These are phyloP conservation scores for Venturia asperata DNA, from an alignment of 2,329 filamentous ascomycete species.

Conservation along the genomic window DNA sequence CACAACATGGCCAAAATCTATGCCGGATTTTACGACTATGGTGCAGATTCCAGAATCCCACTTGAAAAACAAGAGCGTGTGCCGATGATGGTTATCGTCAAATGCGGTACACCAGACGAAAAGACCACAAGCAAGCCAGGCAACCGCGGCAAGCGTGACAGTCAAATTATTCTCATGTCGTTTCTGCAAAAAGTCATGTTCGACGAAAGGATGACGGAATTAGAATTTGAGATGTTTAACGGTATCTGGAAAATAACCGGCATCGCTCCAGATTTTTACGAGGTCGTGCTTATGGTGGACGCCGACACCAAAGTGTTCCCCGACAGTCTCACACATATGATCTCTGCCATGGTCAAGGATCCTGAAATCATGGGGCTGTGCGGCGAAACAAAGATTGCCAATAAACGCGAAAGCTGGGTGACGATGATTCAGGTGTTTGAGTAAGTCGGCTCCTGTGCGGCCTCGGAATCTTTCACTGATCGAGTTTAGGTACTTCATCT, in stretches of 20 bases:
- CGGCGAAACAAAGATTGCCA: slow-evolving; percentile 98
- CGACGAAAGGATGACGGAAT: slow-evolving; percentile 97
- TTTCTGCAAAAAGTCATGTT: slow-evolving; percentile 99
- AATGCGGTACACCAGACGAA: slow-evolving; percentile 90
- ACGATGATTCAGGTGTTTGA: slow-evolving; percentile 98
- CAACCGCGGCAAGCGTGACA: slow-evolving; percentile 97
- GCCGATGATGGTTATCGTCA: slow-evolving; percentile 94
- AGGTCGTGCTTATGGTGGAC: slow-evolving; percentile 97
- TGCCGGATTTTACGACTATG: slow-evolving; percentile 97
- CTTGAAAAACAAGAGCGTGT: slow-evolving; percentile 88
- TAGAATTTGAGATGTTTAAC: slow-evolving; percentile 99
- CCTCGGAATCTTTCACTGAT: slow-evolving; percentile 14
- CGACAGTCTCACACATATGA: slow-evolving; percentile 96
- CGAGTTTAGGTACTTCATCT: slow-evolving; percentile 72
- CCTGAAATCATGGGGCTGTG: slow-evolving; percentile 99
- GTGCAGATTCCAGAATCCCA: slow-evolving; percentile 69
- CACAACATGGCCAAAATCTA: slow-evolving; percentile 99
- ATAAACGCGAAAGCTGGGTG: slow-evolving; percentile 92
- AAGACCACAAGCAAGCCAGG: slow-evolving; percentile 75
- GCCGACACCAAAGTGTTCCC: slow-evolving; percentile 99
- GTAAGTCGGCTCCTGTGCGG: slow-evolving; percentile 35
- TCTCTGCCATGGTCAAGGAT: slow-evolving; percentile 98
- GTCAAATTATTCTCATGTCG: slow-evolving; percentile 98
- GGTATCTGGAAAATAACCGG: slow-evolving; percentile 98
- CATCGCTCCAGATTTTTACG: slow-evolving; percentile 96